Evolutionary conservation across 2,329 filamentous ascomycete genomes (phyloP), one percentile per base, ranked within the genome.

Genomic region (Colletotrichum sp.): DNA sequence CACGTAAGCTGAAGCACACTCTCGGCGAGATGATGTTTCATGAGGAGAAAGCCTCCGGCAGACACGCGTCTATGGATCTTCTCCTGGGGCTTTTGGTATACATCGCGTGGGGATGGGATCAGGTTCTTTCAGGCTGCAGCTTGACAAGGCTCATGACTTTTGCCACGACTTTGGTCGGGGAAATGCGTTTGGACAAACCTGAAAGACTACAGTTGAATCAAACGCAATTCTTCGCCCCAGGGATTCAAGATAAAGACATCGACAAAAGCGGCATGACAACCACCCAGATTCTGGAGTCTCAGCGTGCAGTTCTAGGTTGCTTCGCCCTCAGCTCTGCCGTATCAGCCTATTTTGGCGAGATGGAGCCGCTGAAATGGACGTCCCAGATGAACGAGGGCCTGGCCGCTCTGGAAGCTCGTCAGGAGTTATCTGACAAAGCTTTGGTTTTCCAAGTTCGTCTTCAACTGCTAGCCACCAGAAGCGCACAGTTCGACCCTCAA

Each of bases 61-160:
- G 8, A 13, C 0, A 52, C 44, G 1, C n/a, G 5, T 63, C 12
- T 9, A 82, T 91, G 52, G 91, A 92, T 77, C 77, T 92, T 13
- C 81, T 92, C 3, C 83, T 89, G 13, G 90, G 90, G 1, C 74
- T 91, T 5, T 79, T 92, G 18, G 84, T 78, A 68, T 87, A 44
- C 39, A 70, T 70, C 15, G 18, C 55, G 0, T 70, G 68, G 68
- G 55, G 68, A 9, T 70, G 68, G 68, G 57, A 64, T 0, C 68
- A 70, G 1, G 24, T 62, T 6, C 22, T 70, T 3, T 30, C 22
- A 15, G 18, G 57, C 0, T 22, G 32, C 1, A 70, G 59, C 22
- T 26, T 48, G 32, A 63, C 57, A 0, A 8, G 68, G 10, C 34
- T 70, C 8, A 70, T 70, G 57, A 64, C 44, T 12, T 5, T 70